Conservation (phyloP, 805 yeast genomes). For the Saccharomycopsis sp. region DNA sequence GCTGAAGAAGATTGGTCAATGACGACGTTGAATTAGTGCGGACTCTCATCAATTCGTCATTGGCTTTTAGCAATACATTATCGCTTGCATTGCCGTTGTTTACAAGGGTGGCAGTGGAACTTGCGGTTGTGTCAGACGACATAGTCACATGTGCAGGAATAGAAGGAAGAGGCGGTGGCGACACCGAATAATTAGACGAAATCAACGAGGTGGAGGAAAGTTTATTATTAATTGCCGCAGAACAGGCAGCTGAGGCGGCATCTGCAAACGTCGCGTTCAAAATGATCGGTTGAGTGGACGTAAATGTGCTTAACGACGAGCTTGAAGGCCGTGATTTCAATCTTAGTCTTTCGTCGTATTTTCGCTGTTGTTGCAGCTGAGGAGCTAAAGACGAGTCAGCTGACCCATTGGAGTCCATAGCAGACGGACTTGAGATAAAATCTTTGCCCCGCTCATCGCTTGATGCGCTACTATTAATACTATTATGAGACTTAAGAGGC, state of each 20-base stretch:
- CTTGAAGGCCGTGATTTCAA: conserved; percentile 10
- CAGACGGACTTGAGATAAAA: background rate
- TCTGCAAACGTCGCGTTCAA: background rate
- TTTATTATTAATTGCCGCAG: background rate
- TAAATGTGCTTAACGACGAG: conserved; percentile 7
- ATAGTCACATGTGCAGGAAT: background rate
- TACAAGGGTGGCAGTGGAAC: background rate
- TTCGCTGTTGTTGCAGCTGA: background rate
- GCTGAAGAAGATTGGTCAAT: background rate
- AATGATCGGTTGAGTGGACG: conserved; percentile 6
- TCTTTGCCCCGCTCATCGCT: background rate
- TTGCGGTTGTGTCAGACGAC: background rate
- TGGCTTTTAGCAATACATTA: background rate
- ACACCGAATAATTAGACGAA: background rate
- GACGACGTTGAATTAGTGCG: background rate
- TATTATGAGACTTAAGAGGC: too few species aligned
- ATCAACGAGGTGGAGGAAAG: background rate
- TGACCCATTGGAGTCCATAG: background rate
- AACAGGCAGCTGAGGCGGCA: background rate
- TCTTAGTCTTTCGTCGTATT: background rate
- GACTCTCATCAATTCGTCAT: background rate
- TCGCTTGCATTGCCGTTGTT: background rate
- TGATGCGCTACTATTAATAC: too few species aligned
- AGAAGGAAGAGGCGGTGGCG: background rate
- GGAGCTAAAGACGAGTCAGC: background rate